Conservation (phyloP, 352 stramenopile genomes). For the Globisporangium nodosum region DNA sequence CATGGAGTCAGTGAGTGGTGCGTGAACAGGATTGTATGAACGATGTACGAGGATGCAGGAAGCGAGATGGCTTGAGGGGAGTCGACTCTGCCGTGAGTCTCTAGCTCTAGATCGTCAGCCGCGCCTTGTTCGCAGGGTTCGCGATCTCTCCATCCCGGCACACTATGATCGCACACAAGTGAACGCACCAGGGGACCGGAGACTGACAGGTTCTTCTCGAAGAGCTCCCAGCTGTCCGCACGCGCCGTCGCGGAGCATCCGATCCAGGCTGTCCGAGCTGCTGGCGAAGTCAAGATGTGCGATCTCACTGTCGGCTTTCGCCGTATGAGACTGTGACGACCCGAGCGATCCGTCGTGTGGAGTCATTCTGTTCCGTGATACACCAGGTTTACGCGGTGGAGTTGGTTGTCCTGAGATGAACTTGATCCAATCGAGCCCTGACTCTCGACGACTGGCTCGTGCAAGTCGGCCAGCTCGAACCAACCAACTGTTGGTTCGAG, state of each 20-base stretch:
- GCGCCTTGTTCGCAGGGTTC: background rate
- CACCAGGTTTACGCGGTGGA: too few species aligned
- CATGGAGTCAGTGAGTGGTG: too few species aligned
- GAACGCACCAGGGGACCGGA: background rate
- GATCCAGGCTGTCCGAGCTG: background rate
- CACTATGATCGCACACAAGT: background rate
- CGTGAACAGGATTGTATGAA: background rate
- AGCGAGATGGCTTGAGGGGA: background rate
- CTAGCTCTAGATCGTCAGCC: background rate
- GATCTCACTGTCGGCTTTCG: too few species aligned
- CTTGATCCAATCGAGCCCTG: too few species aligned
- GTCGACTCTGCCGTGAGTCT: background rate
- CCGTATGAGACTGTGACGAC: too few species aligned
- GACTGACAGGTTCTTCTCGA: background rate
- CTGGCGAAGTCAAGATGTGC: background rate
- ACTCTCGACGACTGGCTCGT: too few species aligned
- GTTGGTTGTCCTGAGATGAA: too few species aligned
- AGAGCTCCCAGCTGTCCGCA: background rate
- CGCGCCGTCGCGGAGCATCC: background rate
- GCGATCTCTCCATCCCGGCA: background rate
- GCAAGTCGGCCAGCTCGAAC: too few species aligned
- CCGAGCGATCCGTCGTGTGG: too few species aligned
- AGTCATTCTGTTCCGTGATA: too few species aligned
- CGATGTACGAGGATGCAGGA: background rate
- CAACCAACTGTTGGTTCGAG: too few species aligned